Conservation (phyloP, 208 protist species). For the Leishmania tropica region DNA sequence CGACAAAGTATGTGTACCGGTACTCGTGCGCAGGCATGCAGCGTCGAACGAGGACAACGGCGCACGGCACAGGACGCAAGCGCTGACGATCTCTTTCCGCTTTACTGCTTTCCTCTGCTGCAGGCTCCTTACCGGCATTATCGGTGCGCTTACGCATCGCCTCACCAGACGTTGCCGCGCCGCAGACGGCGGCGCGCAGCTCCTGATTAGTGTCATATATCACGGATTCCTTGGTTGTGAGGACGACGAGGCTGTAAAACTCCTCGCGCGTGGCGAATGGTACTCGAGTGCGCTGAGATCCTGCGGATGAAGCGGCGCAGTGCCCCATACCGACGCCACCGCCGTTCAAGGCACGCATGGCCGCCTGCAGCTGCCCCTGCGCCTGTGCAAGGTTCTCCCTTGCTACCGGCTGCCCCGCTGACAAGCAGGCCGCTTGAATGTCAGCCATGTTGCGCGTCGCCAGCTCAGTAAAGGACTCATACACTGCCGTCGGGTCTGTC, state of each 20-base stretch:
- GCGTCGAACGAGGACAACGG: constrained; percentile 42
- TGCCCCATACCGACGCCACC: neutral
- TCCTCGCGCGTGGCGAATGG: constrained; percentile 37
- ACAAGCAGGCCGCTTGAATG: constrained; percentile 19
- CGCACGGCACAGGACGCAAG: constrained; percentile 47
- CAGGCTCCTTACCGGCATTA: neutral
- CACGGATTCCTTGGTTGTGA: constrained; percentile 31
- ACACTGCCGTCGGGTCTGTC: constrained; percentile 50
- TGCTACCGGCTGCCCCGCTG: neutral
- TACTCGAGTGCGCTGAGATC: neutral
- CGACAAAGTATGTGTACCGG: constrained; percentile 30
- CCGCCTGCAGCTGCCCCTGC: constrained; percentile 19
- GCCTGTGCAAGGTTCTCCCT: constrained; percentile 1
- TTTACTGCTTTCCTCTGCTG: neutral
- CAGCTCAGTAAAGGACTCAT: constrained; percentile 24
- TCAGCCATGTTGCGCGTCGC: constrained; percentile 20
- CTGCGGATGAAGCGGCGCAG: neutral
- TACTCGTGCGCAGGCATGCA: constrained; percentile 30
- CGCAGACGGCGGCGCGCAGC: constrained; percentile 15
- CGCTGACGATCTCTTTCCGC: neutral
- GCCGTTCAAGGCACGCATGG: neutral
- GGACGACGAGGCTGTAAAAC: constrained; percentile 48
- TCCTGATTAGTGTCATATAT: constrained; percentile 31
- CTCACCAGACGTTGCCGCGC: neutral
- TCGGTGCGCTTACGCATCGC: neutral